Base-by-base conservation (phyloP, 441 rosid genomes). In the Raphanus hybrid region DNA sequence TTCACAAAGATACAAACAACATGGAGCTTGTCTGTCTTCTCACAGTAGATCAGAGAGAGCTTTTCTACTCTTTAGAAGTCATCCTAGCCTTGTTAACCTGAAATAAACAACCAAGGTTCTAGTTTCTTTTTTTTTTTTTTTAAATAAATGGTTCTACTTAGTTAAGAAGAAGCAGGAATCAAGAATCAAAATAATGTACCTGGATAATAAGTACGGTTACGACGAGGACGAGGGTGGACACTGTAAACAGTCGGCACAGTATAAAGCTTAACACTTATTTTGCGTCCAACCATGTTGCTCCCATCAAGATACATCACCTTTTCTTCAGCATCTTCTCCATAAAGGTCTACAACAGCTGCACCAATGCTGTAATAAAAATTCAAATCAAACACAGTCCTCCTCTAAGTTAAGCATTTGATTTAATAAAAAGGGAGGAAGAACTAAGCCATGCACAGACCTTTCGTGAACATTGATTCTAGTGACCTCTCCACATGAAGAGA, bases 401-500 rank as follows among this genome's bases (percentile, higher is more conserved):
- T 15, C 20, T 15, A 52, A 15, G 57, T 52, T 52, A 3, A 52
- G 57, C 20, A 52, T 52, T 52, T 52, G 57, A 8, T 6, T 52
- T 45, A n/a, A 15, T 14, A 52, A 14, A 45, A 52, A 41, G 12
- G n/a, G 48, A 41, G 11, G 12, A 41, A 3, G 45, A 39, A 39
- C 6, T 50, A 50, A 50, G 57, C 20, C 9, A 14, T 52, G 57
- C 57, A 52, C 57, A 15, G 6, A 52, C 50, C 14, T 11, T 5
- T 43, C 11, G 50, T 43, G 50, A 43, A 43, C 4, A 3, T 5
- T 1, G 5, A 43, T 43, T 43, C 1, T 5, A 1, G 50, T 52
- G 57, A 52, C 57, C 57, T 50, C 18, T 50, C 57, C 57, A 50
- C 57, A 50, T 50, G 57, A 50, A 50, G 57, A 50, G 18, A 50